A percentile compares a stretch with the other conserved stretches of the same genome.
phyloP scores from a whole-genome alignment of 83 land plant species.

The Thuja plicata region DNA sequence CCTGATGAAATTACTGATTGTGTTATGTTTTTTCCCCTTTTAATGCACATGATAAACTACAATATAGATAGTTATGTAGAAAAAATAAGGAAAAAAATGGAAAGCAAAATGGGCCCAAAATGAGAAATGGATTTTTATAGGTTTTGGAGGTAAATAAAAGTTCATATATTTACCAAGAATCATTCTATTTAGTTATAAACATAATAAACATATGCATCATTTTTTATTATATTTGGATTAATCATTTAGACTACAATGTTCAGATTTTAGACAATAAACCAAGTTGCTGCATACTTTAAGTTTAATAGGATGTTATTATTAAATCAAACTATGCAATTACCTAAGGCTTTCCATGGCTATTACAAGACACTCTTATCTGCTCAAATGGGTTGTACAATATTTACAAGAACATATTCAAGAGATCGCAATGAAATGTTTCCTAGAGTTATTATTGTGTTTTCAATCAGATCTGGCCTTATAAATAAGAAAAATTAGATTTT shows the following conservation, averaged over 20 bases:
- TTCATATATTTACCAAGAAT: background rate
- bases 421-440: no score
- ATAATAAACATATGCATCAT: background rate
- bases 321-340: background rate
- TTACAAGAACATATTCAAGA: no score
- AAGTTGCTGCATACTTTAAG: background rate
- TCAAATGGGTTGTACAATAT: no score
- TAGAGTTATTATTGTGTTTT: no score
- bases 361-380: no score
- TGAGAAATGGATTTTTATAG: background rate
- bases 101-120: background rate
- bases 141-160: background rate
- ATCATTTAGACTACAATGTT: background rate
- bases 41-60: background rate
- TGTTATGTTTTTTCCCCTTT: background rate
- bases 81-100: background rate
- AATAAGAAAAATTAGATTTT: no score
- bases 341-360: no score
- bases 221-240: background rate
- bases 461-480: no score
- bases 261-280: background rate
- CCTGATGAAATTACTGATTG: background rate
- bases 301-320: background rate
- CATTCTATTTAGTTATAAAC: no score
- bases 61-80: no score